Base-by-base conservation (phyloP, 768 basidiomycete species). In the Kwoniella sp. region DNA sequence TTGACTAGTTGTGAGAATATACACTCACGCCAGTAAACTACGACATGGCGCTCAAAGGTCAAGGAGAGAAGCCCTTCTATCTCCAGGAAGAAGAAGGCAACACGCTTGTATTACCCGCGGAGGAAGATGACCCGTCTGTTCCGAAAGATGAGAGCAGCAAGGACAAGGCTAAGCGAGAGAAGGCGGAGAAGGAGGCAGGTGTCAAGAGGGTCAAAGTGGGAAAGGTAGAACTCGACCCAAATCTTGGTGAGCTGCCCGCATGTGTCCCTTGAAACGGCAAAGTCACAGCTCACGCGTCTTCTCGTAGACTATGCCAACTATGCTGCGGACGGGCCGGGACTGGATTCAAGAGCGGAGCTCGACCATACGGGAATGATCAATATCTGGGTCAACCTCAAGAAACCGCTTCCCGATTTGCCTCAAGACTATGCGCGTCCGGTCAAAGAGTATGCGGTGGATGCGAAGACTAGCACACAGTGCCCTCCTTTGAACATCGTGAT, bases 401-500 rank as follows among this genome's bases (percentile, higher is more conserved):
- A 84, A 55, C 74, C 81, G 11, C 75, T 86, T 2, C 86, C 86
- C 0, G 85, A 87, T 54, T 73, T 87, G 4, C 85, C 85, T 2
- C 69, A 78, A 41, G 84, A 84, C 47, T 82, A 85, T 66, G 83
- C 83, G 0, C 73, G 72, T 23, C 81, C 84, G 15, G 84, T 86
- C 9, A 76, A 83, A 29, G 86, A 87, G 70, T 86, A 84, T 72
- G 85, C 82, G 0, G 75, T 86, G 12, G 77, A 74, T 55, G 60
- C 58, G 63, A 56, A 56, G 47, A 63, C 54, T n/a, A 34, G 62
- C 25, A 56, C 59, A 25, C 58, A 70, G 25, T 74, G 74, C 55
- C 80, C 81, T 4, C 71, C 73, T 5, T 75, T 89, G 76, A 86
- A 83, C 67, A 86, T 89, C 38, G 85, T 88, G 38, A 85, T 89